Evolutionary conservation across 176 grass and related monocot species (phyloP).

Genomic region (Musa acuminata): DNA sequence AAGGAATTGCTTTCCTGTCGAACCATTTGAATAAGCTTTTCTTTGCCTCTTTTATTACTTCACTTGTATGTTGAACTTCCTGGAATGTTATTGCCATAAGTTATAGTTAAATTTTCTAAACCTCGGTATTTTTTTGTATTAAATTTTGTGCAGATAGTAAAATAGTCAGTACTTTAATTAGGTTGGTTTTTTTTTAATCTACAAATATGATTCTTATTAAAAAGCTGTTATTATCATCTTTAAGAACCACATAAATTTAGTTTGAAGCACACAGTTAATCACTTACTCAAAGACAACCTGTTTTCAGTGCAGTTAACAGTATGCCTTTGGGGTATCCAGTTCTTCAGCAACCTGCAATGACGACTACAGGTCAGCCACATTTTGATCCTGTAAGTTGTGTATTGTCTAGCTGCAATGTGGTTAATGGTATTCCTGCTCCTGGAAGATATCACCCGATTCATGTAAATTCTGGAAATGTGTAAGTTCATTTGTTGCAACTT

Average conservation of each 20-base stretch:
- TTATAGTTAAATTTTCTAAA: too few species aligned
- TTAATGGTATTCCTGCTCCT: constrained; percentile 73
- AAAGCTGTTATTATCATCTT: not conserved
- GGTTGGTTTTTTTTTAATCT: too few species aligned
- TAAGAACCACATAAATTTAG: not conserved
- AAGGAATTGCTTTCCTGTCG: too few species aligned
- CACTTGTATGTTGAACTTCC: too few species aligned
- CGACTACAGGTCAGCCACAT: constrained; percentile 55
- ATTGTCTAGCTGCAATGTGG: constrained; percentile 64
- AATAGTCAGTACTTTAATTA: too few species aligned
- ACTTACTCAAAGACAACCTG: constrained; percentile 42
- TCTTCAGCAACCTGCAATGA: constrained; percentile 75
- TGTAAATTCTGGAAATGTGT: constrained; percentile 90
- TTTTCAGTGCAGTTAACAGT: constrained; percentile 78
- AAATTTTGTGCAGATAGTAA: too few species aligned
- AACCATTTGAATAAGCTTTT: too few species aligned
- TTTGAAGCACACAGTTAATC: not conserved
- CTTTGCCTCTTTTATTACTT: too few species aligned
- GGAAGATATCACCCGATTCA: constrained; percentile 65
- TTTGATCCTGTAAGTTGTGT: constrained; percentile 50
- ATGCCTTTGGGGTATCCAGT: constrained; percentile 94
- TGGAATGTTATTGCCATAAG: too few species aligned
- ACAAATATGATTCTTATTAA: not conserved
- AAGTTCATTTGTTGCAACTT: constrained; percentile 24
- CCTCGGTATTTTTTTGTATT: too few species aligned